phyloP scores from a whole-genome alignment of 2,329 filamentous ascomycete species.

The Sporothrix schenckii region DNA sequence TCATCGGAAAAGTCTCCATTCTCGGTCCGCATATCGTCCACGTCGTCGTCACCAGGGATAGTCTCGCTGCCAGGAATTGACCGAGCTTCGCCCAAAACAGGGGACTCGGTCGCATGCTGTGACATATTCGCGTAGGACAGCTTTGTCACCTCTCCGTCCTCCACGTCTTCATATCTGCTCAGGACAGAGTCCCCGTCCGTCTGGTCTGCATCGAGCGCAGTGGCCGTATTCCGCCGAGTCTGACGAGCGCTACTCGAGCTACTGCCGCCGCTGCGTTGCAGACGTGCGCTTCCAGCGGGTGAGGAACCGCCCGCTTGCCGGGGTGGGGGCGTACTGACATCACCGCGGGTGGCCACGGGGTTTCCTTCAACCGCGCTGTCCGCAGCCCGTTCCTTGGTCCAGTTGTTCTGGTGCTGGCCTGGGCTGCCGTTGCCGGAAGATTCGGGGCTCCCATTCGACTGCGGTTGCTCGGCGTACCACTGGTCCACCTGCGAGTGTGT shows the following conservation, averaged over 20 bases:
- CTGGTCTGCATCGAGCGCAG: constrained; percentile 13
- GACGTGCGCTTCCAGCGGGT: background rate
- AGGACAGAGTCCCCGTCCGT: constrained; percentile 41
- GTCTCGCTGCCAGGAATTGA: background rate
- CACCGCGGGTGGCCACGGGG: constrained; percentile 1
- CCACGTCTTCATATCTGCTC: constrained; percentile 40
- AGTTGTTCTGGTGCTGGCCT: constrained; percentile 37
- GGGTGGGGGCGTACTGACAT: constrained; percentile 26
- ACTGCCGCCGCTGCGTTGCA: constrained; percentile 27
- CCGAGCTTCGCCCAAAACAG: constrained; percentile 13
- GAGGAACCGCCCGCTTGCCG: background rate
- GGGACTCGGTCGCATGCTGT: constrained; percentile 21
- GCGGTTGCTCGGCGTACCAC: constrained; percentile 49
- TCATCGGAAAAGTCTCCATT: constrained; percentile 43
- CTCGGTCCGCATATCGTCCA: constrained; percentile 48
- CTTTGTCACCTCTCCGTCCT: constrained; percentile 38
- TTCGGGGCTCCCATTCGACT: constrained; percentile 29
- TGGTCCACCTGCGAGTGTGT: constrained; percentile 67
- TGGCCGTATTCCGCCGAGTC: background rate
- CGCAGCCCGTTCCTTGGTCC: constrained; percentile 41
- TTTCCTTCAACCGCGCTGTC: constrained; percentile 36
- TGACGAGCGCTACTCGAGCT: constrained; percentile 20
- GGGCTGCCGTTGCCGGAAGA: constrained; percentile 32
- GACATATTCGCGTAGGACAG: constrained; percentile 29
- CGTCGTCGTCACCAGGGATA: constrained; percentile 42